Evolutionary conservation across 495 filamentous ascomycete species (phyloP).

Genomic region (Tuber magnatum): DNA sequence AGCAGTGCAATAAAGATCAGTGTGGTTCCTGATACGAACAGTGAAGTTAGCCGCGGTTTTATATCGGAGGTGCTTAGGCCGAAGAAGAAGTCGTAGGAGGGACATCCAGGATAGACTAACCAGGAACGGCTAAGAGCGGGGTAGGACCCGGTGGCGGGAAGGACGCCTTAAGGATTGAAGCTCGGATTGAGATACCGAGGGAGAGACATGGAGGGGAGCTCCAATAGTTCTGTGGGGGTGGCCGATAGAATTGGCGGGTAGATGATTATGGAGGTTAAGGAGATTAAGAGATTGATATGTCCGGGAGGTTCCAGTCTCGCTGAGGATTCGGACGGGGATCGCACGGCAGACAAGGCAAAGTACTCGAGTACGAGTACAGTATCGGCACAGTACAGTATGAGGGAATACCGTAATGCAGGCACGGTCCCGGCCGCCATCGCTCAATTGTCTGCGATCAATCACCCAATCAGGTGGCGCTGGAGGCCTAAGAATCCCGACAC

Average conservation of each 20-base stretch:
- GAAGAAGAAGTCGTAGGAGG: neutral
- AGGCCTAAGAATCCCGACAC: neutral
- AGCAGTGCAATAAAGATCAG: neutral
- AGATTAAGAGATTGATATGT: neutral
- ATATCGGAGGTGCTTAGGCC: constrained; percentile 1
- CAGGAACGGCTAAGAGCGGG: neutral
- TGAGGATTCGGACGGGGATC: neutral
- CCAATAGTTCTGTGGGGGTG: neutral
- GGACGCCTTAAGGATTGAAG: neutral
- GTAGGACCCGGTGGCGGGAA: neutral
- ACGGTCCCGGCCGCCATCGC: neutral
- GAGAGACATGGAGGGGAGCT: neutral
- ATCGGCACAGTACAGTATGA: neutral
- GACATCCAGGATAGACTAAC: neutral
- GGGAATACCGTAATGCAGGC: neutral
- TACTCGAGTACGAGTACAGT: neutral
- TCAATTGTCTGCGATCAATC: neutral
- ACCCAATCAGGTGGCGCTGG: constrained; percentile 1
- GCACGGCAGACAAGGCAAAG: neutral
- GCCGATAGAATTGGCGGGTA: neutral
- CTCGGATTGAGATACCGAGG: neutral
- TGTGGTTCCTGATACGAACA: neutral
- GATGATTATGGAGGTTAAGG: neutral
- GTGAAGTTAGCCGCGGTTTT: neutral
- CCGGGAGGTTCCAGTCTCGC: neutral